phyloP scores from a whole-genome alignment of 2,329 filamentous ascomycete genomes.

The Raffaelea ambrosiae region DNA sequence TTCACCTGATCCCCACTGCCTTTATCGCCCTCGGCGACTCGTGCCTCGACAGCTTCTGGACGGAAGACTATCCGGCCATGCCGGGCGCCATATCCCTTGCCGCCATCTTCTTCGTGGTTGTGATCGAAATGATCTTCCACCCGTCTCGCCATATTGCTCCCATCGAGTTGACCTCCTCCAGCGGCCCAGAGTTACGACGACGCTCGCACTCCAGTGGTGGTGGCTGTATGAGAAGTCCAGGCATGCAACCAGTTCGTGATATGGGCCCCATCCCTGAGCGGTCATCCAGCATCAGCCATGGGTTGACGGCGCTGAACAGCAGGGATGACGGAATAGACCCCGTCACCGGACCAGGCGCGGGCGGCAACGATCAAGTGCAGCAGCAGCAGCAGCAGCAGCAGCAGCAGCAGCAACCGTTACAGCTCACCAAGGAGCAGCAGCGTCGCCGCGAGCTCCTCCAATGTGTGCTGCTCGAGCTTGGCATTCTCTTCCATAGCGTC shows the following conservation, averaged over 20 bases:
- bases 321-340: constrained; percentile 1
- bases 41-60: constrained; percentile 74
- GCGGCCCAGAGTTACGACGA: constrained; percentile 3
- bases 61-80: constrained; percentile 64
- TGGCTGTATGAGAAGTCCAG: constrained; percentile 55
- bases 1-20: constrained; percentile 64
- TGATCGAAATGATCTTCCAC: constrained; percentile 56
- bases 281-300: not conserved
- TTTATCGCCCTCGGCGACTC: constrained; percentile 58
- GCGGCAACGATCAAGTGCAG: constrained; percentile 6
- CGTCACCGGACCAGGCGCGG: not conserved
- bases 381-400: constrained; percentile 11
- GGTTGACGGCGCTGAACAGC: constrained; percentile 6
- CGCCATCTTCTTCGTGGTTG: constrained; percentile 69
- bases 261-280: not conserved
- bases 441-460: constrained; percentile 61
- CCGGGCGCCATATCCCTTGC: constrained; percentile 75
- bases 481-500: constrained; percentile 80
- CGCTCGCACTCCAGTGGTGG: constrained; percentile 35
- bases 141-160: constrained; percentile 20
- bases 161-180: not conserved
- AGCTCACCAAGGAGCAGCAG: constrained; percentile 39
- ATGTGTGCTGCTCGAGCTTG: constrained; percentile 69
- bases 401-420: constrained; percentile 3
- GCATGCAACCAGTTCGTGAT: constrained; percentile 16